Conservation (phyloP, 2,329 filamentous ascomycete genomes). For the Pseudogymnoascus sp. region DNA sequence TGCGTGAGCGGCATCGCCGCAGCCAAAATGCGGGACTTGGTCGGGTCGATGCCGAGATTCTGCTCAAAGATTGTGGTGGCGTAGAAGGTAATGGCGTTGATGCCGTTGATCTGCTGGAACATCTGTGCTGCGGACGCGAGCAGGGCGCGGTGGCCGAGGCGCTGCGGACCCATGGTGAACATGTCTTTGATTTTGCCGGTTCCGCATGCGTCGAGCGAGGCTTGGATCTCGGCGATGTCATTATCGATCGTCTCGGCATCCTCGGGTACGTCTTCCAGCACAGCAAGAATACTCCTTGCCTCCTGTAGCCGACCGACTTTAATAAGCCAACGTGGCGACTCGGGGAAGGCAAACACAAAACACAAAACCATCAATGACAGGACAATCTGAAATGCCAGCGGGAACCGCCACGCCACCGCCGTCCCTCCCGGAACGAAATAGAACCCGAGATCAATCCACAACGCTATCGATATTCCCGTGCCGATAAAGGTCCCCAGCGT, state of each 20-base stretch:
- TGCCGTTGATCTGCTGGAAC: slow-evolving; percentile 40
- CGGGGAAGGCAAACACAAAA: slow-evolving; percentile 31
- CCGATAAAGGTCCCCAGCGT: slow-evolving; percentile 31
- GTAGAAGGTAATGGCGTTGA: slow-evolving; percentile 35
- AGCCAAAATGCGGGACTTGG: slow-evolving; percentile 43
- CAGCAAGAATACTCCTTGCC: slow-evolving; percentile 30
- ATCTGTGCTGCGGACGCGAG: slow-evolving; percentile 39
- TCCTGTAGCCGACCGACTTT: slow-evolving; percentile 29
- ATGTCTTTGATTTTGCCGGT: slow-evolving; percentile 30
- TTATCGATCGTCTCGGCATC: slow-evolving; percentile 13
- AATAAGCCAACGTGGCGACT: slow-evolving; percentile 33
- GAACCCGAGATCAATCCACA: slow-evolving; percentile 40
- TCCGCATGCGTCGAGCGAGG: slow-evolving; percentile 51
- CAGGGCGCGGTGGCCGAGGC: slow-evolving; percentile 41
- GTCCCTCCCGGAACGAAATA: slow-evolving; percentile 27
- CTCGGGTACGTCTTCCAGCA: slow-evolving; percentile 34
- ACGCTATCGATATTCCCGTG: slow-evolving; percentile 33
- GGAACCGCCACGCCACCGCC: slow-evolving; percentile 30
- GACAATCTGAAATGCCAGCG: slow-evolving; percentile 30
- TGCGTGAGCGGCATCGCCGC: slow-evolving; percentile 33
- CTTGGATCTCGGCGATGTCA: slow-evolving; percentile 34
- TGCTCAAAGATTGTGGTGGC: slow-evolving; percentile 42
- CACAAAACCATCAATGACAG: slow-evolving; percentile 29
- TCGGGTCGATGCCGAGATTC: slow-evolving; percentile 36
- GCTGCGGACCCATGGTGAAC: slow-evolving; percentile 39